Base-by-base conservation (phyloP, 192 early-diverging fungal species). In the Coemansia sp. region DNA sequence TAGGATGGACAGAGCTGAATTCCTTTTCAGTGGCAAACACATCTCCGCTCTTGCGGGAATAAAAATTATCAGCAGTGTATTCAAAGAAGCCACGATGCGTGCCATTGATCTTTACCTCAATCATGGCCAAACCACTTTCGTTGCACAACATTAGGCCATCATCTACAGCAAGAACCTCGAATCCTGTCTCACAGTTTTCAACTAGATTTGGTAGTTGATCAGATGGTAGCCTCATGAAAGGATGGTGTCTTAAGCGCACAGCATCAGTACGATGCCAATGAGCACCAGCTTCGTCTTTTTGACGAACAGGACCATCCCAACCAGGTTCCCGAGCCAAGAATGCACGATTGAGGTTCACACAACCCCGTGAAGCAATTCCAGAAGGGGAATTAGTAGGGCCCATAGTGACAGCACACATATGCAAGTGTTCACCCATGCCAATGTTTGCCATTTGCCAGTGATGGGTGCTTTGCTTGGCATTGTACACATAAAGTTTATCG, bases 351-450 rank as follows among this genome's bases (percentile, higher is more conserved):
- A 68, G 84, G 50, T 89, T 81, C 52, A 86, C 83, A 69, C 74
- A 89, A 18, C 88, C 88, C 24, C 86, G 80, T 6, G 44, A 56
- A 86, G 89, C 89, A 24, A 89, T 78, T 7, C 88, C 84, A 2
- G 76, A 68, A 0, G 81, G 71, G 1, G 86, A 85, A 68, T 90
- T 88, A 3, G 77, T 67, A 18, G 86, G 67, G 18, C 85, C 84
- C 48, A 85, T 62, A 27, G 81, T 31, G 54, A 88, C 88, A 16
- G 88, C 89, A 26, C 82, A 83, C 69, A 89, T 87, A 65, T 90
- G 89, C 49, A 90, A 64, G 69, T 88, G 86, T 21, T 88, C 87
- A 19, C 89, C 89, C 69, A 89, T 87, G 19, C 89, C 88, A 41
- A 88, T 83, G 65, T 88, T 88, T 41, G 82, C 74, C 3, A 84